Conservation (phyloP, 441 rosid species). For the Brassica hybrid region DNA sequence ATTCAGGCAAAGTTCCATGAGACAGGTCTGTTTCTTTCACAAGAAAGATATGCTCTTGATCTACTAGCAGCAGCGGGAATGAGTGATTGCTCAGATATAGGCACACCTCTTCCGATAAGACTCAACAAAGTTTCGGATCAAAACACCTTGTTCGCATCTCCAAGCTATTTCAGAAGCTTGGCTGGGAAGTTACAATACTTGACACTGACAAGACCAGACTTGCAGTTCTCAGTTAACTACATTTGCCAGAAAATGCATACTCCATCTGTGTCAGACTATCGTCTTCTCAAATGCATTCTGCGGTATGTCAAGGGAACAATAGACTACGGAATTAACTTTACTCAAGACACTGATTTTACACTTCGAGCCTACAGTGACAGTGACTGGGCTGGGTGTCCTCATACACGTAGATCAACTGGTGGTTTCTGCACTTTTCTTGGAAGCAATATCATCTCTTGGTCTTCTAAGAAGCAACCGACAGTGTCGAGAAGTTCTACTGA, state of each 20-base stretch:
- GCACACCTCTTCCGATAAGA: background rate
- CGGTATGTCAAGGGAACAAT: background rate
- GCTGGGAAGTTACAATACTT: no score
- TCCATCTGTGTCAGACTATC: background rate
- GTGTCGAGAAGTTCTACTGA: background rate
- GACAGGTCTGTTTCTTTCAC: background rate
- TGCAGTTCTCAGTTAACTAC: no score
- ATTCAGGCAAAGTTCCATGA: background rate
- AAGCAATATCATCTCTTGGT: background rate
- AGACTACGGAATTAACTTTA: background rate
- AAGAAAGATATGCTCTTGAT: background rate
- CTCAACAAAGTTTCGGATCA: no score
- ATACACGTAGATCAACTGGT: background rate
- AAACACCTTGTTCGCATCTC: no score
- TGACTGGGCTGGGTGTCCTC: background rate
- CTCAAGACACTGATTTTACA: background rate
- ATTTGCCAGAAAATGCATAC: no score
- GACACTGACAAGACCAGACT: no score
- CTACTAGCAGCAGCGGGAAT: background rate
- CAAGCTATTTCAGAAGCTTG: no score
- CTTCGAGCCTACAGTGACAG: background rate
- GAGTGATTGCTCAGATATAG: background rate
- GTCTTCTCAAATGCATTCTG: no score
- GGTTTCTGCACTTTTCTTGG: background rate
- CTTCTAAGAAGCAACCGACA: background rate